Percentiles rank a stretch among this genome's conserved stretches.
Evolutionary conservation across 2,329 filamentous ascomycete species (phyloP).

Genomic region (Westerdykella aurantiaca): DNA sequence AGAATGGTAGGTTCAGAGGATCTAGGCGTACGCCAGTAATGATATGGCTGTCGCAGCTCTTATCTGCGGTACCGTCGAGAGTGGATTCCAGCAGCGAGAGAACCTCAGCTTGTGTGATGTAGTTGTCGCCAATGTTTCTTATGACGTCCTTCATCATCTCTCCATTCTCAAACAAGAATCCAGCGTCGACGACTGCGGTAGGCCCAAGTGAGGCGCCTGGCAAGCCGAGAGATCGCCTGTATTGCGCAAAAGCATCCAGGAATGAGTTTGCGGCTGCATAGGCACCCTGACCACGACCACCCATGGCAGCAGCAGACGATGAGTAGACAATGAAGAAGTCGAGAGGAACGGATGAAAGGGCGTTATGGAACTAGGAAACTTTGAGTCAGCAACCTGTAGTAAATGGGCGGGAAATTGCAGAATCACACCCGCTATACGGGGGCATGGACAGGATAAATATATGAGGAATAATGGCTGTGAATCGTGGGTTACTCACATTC

Average conservation of each 20-base stretch:
- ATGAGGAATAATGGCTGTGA: too few species aligned
- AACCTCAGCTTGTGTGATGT: conserved; percentile 24
- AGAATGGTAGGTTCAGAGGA: conserved; percentile 20
- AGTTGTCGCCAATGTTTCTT: conserved; percentile 21
- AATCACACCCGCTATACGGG: too few species aligned
- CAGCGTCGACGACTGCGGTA: conserved; percentile 23
- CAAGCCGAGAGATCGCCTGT: conserved; percentile 14
- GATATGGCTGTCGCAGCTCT: conserved; percentile 19
- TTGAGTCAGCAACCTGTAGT: too few species aligned
- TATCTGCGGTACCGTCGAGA: conserved; percentile 14
- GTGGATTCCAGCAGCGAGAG: conserved; percentile 18
- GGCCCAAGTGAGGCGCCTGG: conserved; percentile 18
- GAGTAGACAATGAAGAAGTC: conserved; percentile 40
- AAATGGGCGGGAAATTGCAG: too few species aligned
- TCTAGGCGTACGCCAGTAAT: conserved; percentile 27
- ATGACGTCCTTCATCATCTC: conserved; percentile 20
- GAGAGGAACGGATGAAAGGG: conserved; percentile 11
- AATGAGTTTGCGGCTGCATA: conserved; percentile 44
- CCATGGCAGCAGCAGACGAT: conserved; percentile 21
- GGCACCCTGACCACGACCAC: conserved; percentile 37
- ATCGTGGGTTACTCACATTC: conserved; percentile 9
- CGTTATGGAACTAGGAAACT: too few species aligned
- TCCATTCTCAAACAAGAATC: conserved; percentile 20
- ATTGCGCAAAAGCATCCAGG: conserved; percentile 23
- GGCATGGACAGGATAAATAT: too few species aligned